Evolutionary conservation across 2,329 filamentous ascomycete species (phyloP).

Genomic region (Microsporum audouinii): DNA sequence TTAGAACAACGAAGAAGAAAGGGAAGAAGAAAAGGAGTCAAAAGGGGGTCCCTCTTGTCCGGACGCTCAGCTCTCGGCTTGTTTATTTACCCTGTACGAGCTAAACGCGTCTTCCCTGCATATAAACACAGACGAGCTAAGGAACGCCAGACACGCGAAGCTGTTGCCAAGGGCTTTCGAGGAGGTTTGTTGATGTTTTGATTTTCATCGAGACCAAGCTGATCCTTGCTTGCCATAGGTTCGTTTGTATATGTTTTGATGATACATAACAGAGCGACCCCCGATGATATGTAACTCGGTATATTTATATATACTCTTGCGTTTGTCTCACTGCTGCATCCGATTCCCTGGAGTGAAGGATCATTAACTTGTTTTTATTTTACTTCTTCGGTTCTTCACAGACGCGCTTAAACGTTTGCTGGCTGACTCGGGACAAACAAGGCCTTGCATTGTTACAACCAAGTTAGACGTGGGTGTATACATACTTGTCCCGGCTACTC

Average conservation of each 20-base stretch:
- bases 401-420: background rate
- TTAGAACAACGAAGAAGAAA: no score
- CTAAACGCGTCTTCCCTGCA: no score
- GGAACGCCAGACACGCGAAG: background rate
- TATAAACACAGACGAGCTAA: no score
- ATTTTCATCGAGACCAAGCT: background rate
- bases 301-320: background rate
- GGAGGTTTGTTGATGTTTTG: slow-evolving; percentile 4
- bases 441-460: background rate
- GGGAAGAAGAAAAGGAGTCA: no score
- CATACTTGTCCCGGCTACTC: background rate
- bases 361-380: background rate
- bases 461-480: background rate
- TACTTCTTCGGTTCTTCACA: background rate
- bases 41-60: no score
- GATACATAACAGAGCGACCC: background rate
- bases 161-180: background rate
- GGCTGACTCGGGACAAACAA: background rate
- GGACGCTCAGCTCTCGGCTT: no score
- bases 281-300: background rate
- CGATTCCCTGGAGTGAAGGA: background rate
- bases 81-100: no score
- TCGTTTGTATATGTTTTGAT: background rate
- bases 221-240: background rate
- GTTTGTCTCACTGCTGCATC: background rate